Base-by-base conservation (phyloP, 306 rosid species). In the Trifolium repens region DNA sequence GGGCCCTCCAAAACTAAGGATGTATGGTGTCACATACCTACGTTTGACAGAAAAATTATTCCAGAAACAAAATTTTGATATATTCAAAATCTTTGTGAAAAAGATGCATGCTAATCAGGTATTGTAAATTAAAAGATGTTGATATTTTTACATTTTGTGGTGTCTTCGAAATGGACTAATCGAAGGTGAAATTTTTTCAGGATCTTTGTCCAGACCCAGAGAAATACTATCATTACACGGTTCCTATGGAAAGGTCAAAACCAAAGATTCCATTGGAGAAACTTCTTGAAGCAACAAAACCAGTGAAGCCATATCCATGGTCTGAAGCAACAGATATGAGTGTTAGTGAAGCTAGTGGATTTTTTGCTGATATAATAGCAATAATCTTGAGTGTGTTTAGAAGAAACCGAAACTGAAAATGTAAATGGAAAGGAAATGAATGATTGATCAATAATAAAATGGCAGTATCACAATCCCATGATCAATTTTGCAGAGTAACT, bases 91-190 rank as follows among this genome's bases (percentile, higher is more conserved):
- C 72, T 88, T 93, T 82, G 97, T 91, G 54, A 91, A 81, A 88
- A 93, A 85, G 87, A 91, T 91, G 92, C 97, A 91, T 82, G 93
- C 91, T 58, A 82, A 93, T 80, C 85, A 85, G 93, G 97, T 89
- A 82, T 82, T 85, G 47, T 50, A 1, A 8, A 37, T n/a, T 43
- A 46, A 39, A 75, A 19, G n/a, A 59, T 57, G 15, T 46, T 40
- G 7, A 15, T 74, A 9, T 72, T 6, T 35, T 60, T 4, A 37
- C 19, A 15, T 24, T 57, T 42, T 16, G 15, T 27, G 8, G 35
- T 9, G 8, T 42, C 74, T 60, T 73, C 55, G 59, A 67, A 67
- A 67, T 43, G 34, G 34, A 34, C 14, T 32, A 60, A 81, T 74
- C 22, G 40, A 53, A 43, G 43, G 30, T 39, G 12, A 15, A 60